These are phyloP conservation scores for Camelina hispida DNA, from an alignment of 345 rosid species.

Conservation along the genomic window DNA sequence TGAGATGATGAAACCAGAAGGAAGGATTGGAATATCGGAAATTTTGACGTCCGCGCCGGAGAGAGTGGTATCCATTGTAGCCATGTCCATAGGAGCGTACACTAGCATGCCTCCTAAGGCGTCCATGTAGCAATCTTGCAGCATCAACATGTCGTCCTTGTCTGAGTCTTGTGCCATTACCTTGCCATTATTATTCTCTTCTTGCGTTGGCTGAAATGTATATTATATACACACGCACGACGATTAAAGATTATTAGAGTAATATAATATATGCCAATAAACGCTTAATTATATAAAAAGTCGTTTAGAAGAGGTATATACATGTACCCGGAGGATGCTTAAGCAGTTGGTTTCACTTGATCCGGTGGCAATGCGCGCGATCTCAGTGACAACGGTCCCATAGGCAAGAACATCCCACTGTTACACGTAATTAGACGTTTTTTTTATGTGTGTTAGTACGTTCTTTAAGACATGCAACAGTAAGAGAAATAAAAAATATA, in stretches of 20 bases:
- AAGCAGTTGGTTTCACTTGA: conserved; percentile 54
- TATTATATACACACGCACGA: background rate
- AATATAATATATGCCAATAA: background rate
- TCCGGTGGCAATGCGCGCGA: conserved; percentile 54
- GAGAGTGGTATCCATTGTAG: conserved; percentile 44
- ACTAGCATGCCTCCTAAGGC: conserved; percentile 54
- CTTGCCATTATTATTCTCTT: background rate
- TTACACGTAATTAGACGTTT: conserved; percentile 21
- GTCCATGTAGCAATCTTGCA: conserved; percentile 70
- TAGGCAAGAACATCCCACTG: conserved; percentile 80
- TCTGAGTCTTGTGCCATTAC: background rate
- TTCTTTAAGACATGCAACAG: background rate
- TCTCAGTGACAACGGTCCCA: conserved; percentile 51
- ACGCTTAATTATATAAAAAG: background rate
- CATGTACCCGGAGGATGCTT: conserved; percentile 55
- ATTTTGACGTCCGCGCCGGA: conserved; percentile 44
- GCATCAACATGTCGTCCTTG: conserved; percentile 48
- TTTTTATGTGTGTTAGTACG: background rate
- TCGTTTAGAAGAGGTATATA: background rate
- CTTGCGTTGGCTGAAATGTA: conserved; percentile 18
- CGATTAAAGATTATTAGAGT: background rate
- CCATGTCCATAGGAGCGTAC: conserved; percentile 61
- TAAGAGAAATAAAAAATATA: too few species aligned
- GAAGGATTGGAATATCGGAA: conserved; percentile 55
- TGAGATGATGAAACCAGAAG: conserved; percentile 75